phyloP scores from a whole-genome alignment of 345 rosid species.

The Eucalyptus erythrocorys region DNA sequence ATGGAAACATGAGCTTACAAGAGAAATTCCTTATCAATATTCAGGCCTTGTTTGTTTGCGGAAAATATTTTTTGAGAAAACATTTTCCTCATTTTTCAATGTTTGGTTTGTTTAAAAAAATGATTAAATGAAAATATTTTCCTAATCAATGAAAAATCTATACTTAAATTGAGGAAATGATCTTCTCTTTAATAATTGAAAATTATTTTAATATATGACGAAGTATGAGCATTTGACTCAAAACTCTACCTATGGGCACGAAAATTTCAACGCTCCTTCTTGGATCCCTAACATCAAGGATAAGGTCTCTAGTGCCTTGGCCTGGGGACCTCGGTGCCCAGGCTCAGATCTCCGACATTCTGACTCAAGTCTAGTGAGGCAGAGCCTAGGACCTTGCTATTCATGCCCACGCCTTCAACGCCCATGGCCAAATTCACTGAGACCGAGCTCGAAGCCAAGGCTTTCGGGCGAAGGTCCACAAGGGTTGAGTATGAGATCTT shows the following conservation, averaged over 20 bases:
- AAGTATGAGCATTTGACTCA: no score
- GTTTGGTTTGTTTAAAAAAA: no score
- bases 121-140: fast-evolving
- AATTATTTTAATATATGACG: no score
- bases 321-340: background rate
- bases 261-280: background rate
- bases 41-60: background rate
- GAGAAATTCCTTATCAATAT: background rate
- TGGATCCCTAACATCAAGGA: background rate
- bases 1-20: background rate
- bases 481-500: background rate
- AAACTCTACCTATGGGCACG: no score
- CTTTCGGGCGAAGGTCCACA: background rate
- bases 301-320: fast-evolving
- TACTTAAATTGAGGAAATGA: background rate
- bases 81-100: background rate
- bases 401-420: fast-evolving
- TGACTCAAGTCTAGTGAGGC: fast-evolving
- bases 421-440: background rate
- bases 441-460: no score
- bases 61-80: no score
- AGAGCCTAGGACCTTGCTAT: fast-evolving
- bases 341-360: fast-evolving
- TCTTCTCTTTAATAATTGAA: no score
- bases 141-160: background rate